These are phyloP conservation scores for Sugiyamaella mastotermitis DNA, from an alignment of 805 yeast species.

Conservation along the genomic window DNA sequence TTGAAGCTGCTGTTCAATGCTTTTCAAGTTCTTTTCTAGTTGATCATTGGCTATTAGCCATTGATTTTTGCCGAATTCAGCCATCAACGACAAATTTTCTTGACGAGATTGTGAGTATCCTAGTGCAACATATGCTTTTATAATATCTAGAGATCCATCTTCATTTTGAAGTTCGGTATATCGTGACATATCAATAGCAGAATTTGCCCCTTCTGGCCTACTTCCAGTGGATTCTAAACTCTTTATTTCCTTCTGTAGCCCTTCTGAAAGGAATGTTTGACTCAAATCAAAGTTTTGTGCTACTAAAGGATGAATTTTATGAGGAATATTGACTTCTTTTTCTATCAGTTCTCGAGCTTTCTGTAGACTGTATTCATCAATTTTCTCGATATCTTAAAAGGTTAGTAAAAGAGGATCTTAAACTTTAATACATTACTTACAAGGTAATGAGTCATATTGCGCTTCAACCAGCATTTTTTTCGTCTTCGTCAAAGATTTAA, in stretches of 20 bases:
- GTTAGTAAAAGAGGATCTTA: not conserved
- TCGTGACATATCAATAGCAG: conserved; percentile 23
- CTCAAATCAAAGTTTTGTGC: conserved; percentile 2
- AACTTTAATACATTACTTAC: conserved; percentile 7
- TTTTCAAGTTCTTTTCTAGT: conserved; percentile 20
- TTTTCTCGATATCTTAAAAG: conserved; percentile 13
- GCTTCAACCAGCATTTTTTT: conserved; percentile 5
- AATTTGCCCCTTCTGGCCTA: not conserved
- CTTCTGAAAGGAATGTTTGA: conserved; percentile 7
- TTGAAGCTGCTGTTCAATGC: conserved; percentile 20
- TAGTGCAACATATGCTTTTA: conserved; percentile 22
- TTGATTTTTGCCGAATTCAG: conserved; percentile 26
- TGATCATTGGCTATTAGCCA: conserved; percentile 29
- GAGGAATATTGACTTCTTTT: not conserved
- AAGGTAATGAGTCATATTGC: conserved; percentile 15
- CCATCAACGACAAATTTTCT: conserved; percentile 24
- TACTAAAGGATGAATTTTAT: conserved; percentile 2
- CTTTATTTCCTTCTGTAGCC: conserved; percentile 7
- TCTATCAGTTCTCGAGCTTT: conserved; percentile 8
- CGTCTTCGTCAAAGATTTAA: too few species aligned
- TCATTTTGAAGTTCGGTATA: conserved; percentile 22
- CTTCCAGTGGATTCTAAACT: conserved; percentile 3
- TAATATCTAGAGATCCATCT: conserved; percentile 14
- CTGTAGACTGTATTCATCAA: conserved; percentile 4
- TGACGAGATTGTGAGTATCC: conserved; percentile 22